Base-by-base conservation (phyloP, 495 filamentous ascomycete species). In the Clavariopsis aquatica region DNA sequence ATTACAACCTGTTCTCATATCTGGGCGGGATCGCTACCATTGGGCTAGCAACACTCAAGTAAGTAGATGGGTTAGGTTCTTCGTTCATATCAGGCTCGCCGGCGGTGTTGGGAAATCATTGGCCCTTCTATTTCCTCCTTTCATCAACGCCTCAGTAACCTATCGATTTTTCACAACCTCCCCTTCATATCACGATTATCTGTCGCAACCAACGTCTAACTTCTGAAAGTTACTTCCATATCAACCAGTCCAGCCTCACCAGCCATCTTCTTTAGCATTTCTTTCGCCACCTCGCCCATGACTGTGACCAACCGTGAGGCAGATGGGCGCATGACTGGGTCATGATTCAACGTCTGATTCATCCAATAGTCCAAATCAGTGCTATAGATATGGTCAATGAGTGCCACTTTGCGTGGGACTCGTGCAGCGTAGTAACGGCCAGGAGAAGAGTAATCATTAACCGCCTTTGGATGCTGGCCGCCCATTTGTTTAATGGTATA, bases 281-380 rank as follows among this genome's bases (percentile, higher is more conserved):
- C n/a, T 29, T 20, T 43, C 13, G 55, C 62, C 34, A 23, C 29
- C 15, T 29, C 29, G 24, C 36, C 43, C 57, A 69, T 49, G 1
- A 31, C 52, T 9, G 34, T 31, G 2, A 62, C 23, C 19, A 69
- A 29, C 5, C 26, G 17, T 9, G 12, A 23, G 7, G 26, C 57
- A 15, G 43, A 52, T 2, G 53, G 52, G 19, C 67, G 31, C 13
- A 28, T 34, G 6, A 17, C 22, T 10, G 52, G 29, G 8, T 19
- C 17, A 17, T 7, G 17, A 1, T 10, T 36, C 26, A 69, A 31
- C 12, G 27, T 13, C 9, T 49, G 19, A 1, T 23, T 13, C 62
- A 69, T 69, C 52, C 67, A 69, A n/a, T 24, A 20, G 46, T 66
- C 55, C 15, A 69, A 52, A 27, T 41, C 34, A 20, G 62, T 52